Base-by-base conservation (phyloP, 2,329 filamentous ascomycete genomes). In the Pyricularia grisea region DNA sequence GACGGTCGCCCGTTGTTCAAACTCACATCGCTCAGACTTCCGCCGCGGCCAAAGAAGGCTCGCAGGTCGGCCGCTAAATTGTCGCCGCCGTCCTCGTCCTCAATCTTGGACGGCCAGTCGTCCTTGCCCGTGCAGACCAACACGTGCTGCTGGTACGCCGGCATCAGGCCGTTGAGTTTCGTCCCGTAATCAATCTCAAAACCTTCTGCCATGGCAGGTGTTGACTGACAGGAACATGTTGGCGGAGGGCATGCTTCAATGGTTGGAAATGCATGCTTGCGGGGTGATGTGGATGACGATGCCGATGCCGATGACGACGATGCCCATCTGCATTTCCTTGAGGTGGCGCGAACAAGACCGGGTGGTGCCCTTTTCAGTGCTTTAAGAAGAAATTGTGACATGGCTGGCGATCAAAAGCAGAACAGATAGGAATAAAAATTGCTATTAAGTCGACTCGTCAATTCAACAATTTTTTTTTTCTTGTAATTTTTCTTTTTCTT, bases 81-180 rank as follows among this genome's bases (percentile, higher is more conserved):
- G 72, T 88, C 84, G 20, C 82, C 87, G 74, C 79, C 85, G 73
- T 90, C 87, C 70, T 96, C 93, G 65, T 97, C 89, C 76, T 97
- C 93, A 71, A 97, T 96, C 69, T 87, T 87, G 75, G 91, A 94
- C 31, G 84, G 82, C 94, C 94, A 97, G 79, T 97, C 92, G 33
- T 84, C 80, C 71, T 88, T 87, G 4, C 92, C 93, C 0, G 93
- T 97, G 71, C 91, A 94, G 17, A 97, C 84, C 11, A 98, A 79
- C 3, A 97, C 86, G 73, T 97, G 93, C 78, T 96, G 90, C 0
- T 88, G 84, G 76, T 97, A 97, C 0, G 85, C 82, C 1, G 90
- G 84, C 80, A 97, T 94, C 6, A 91, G 90, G 14, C 92, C 92
- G 75, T 91, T 90, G 63, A 97, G 81, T 23, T 85, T 83, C 58